phyloP scores from a whole-genome alignment of 495 filamentous ascomycete species.

The Penicillium robsamsonii region DNA sequence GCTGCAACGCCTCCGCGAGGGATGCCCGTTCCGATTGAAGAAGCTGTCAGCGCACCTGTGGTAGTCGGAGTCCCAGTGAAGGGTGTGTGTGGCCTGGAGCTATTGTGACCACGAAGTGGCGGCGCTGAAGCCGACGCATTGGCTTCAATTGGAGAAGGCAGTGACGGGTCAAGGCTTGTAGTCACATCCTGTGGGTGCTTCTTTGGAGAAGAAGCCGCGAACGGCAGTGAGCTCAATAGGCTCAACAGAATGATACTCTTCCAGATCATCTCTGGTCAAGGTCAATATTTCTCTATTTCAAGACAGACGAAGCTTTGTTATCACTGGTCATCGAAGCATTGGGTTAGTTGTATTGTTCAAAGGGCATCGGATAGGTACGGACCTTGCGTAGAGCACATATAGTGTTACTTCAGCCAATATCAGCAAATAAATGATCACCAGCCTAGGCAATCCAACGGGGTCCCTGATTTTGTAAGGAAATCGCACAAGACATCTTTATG shows the following conservation, averaged over 20 bases:
- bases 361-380: neutral
- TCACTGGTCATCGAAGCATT: neutral
- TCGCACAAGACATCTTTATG: neutral
- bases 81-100: slow-evolving; percentile 45
- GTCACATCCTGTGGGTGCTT: slow-evolving; percentile 1
- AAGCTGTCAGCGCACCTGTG: slow-evolving; percentile 56
- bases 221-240: slow-evolving; percentile 21
- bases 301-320: neutral
- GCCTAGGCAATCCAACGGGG: neutral
- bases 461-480: neutral
- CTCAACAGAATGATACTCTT: slow-evolving; percentile 13
- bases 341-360: neutral
- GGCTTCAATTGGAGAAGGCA: neutral
- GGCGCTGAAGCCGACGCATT: slow-evolving; percentile 11
- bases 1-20: slow-evolving; percentile 42
- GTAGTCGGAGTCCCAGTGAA: slow-evolving; percentile 58
- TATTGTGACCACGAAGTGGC: slow-evolving; percentile 26
- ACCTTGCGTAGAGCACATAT: slow-evolving; percentile 4
- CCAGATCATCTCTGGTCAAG: slow-evolving; percentile 9
- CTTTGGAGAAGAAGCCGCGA: slow-evolving; percentile 13
- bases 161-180: neutral
- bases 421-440: neutral
- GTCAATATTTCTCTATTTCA: neutral
- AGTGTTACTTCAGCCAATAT: neutral
- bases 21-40: slow-evolving; percentile 49